phyloP scores from a whole-genome alignment of 2,329 filamentous ascomycete species.

The Acephala macrosclerotiorum region DNA sequence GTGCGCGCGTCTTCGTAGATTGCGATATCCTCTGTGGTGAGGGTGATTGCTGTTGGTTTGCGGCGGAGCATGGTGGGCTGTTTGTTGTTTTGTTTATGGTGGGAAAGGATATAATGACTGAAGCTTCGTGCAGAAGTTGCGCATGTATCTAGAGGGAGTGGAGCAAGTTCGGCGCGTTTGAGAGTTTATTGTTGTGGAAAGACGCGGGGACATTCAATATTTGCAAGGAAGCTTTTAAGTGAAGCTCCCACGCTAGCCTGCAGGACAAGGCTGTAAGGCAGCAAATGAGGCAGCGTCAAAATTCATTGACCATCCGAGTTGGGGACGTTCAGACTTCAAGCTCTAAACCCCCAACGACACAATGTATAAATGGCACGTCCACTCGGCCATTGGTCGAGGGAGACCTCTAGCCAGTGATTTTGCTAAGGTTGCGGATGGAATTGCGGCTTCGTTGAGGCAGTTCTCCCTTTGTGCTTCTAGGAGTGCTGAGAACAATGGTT shows the following conservation, averaged over 20 bases:
- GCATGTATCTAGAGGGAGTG: too few relatives aligned
- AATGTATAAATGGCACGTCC: constrained; percentile 47
- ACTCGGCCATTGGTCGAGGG: constrained; percentile 42
- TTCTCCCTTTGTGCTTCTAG: constrained; percentile 41
- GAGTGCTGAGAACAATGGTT: constrained; percentile 31
- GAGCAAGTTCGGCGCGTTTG: neutral
- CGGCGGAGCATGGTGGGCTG: constrained; percentile 66
- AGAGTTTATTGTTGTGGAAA: neutral
- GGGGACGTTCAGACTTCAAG: constrained; percentile 10
- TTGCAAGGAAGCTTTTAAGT: constrained; percentile 3
- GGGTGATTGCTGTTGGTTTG: constrained; percentile 69
- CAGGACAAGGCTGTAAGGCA: constrained; percentile 30
- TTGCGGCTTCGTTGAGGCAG: constrained; percentile 42
- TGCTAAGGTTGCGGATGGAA: constrained; percentile 41
- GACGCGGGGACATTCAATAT: neutral
- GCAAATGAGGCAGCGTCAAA: constrained; percentile 27
- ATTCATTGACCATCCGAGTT: constrained; percentile 14
- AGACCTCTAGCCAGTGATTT: constrained; percentile 41
- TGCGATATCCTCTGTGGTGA: constrained; percentile 75
- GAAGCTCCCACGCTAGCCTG: constrained; percentile 6
- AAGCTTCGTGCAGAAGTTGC: too few relatives aligned
- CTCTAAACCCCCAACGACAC: constrained; percentile 22
- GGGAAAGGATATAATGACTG: too few relatives aligned
- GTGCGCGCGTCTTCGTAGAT: constrained; percentile 71
- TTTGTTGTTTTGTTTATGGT: neutral